phyloP scores from a whole-genome alignment of 768 basidiomycete species.

The Rubroboletus satanas region DNA sequence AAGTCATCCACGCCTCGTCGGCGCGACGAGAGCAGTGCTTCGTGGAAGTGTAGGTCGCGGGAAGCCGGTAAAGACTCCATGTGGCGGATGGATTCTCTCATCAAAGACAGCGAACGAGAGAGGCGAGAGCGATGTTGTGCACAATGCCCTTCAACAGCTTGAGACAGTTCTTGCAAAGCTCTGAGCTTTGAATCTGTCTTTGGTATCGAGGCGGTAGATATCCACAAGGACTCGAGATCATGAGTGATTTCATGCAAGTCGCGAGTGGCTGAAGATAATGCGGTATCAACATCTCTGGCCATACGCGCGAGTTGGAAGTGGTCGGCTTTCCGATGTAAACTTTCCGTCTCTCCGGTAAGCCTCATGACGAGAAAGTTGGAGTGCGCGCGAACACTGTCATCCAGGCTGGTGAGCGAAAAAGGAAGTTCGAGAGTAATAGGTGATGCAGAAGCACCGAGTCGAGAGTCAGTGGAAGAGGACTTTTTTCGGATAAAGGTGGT shows the following conservation, averaged over 20 bases:
- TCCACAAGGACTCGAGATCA: conserved; percentile 39
- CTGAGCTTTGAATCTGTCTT: conserved; percentile 30
- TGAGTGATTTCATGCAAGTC: conserved; percentile 39
- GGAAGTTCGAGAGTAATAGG: conserved; percentile 40
- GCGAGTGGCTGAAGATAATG: conserved; percentile 35
- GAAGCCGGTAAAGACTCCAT: conserved; percentile 50
- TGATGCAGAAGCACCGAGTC: conserved; percentile 33
- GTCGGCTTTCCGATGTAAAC: conserved; percentile 43
- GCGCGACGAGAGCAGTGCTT: conserved; percentile 47
- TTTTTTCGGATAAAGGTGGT: conserved; percentile 31
- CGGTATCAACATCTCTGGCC: conserved; percentile 50
- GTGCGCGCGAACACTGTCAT: conserved; percentile 64
- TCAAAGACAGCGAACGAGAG: conserved; percentile 46
- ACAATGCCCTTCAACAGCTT: conserved; percentile 35
- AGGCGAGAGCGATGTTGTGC: conserved; percentile 36
- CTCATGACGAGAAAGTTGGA: conserved; percentile 66
- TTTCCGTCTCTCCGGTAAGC: conserved; percentile 52
- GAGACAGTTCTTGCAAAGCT: conserved; percentile 36
- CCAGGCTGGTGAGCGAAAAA: conserved; percentile 55
- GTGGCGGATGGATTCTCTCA: conserved; percentile 50
- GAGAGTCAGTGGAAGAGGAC: conserved; percentile 34
- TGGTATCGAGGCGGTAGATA: conserved; percentile 29
- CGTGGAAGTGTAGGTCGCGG: conserved; percentile 43
- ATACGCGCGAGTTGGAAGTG: conserved; percentile 51
- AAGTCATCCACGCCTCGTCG: conserved; percentile 48